A percentile compares a stretch with the other conserved stretches of the same genome.
These are phyloP conservation scores for Wickerhamomyces strasburgensis DNA, from an alignment of 805 yeast species.

Conservation along the genomic window DNA sequence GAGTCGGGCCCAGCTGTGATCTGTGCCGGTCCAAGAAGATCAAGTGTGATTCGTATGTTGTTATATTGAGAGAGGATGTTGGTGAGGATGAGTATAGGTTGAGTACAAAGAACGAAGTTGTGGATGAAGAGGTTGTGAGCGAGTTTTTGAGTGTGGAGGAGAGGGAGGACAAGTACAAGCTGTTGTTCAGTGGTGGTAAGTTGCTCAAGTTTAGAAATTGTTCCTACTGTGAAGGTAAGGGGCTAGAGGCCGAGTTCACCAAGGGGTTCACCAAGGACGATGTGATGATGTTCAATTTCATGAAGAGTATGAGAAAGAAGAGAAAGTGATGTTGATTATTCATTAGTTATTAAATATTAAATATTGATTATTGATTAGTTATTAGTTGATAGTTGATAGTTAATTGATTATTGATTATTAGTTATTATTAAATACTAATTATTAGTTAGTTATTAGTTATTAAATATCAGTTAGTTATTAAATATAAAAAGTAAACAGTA, in stretches of 20 bases:
- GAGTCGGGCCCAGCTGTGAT: conserved; percentile 75
- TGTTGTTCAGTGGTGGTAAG: conserved; percentile 13
- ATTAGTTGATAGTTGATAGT: too few species aligned
- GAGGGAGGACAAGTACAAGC: conserved; percentile 5
- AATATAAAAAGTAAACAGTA: too few species aligned
- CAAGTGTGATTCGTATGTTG: conserved; percentile 66
- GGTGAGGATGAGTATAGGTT: neutral
- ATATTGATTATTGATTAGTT: too few species aligned
- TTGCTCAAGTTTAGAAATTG: conserved; percentile 19
- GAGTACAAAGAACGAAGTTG: neutral
- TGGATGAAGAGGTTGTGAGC: neutral
- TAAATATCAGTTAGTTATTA: too few species aligned
- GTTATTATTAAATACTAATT: too few species aligned
- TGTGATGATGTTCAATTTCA: conserved; percentile 2
- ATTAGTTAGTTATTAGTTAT: too few species aligned
- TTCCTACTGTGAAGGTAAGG: conserved; percentile 12
- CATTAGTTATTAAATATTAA: too few species aligned
- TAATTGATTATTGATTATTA: too few species aligned
- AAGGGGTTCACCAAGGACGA: conserved; percentile 21
- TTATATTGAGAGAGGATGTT: conserved; percentile 27
- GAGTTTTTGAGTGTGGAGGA: conserved; percentile 6
- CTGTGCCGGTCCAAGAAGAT: conserved; percentile 64
- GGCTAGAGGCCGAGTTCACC: conserved; percentile 7
- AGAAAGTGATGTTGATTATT: neutral
- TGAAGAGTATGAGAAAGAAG: neutral